Evolutionary conservation across 1,284 basidiomycete genomes (phyloP), one percentile per base, ranked within the genome.

Genomic region (Phellopilus nigrolimitatus): DNA sequence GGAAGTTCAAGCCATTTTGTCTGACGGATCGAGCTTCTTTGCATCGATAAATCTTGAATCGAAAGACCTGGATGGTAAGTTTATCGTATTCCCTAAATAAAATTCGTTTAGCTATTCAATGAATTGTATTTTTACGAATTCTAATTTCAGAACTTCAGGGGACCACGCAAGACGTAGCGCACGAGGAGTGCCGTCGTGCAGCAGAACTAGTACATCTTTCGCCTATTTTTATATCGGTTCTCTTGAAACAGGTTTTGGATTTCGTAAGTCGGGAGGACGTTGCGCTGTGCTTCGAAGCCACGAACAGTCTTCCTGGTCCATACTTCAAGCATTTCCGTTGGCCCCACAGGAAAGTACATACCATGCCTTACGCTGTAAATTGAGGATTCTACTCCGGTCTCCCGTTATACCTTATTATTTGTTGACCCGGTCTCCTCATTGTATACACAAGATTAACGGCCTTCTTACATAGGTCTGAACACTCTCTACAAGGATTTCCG

Each of bases 311-410:
- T 5, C 95, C 95, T 1, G 97, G 95, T 0, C 94, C 95, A 0
- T 99, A 97, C 69, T 95, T 99, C 76, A 99, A 99, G 64, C 78
- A 92, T 62, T 97, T 97, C 76, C 15, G 68, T 97, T 3, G 94
- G 94, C 1, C 88, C 92, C 60, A 84, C 88, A 59, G 82, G 80
- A 76, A 51, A 53, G 71, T n/a, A n/a, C n/a, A n/a, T 59, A n/a
- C 39, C 12, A 9, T 22, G 10, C 22, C 15, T 36, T 31, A 47
- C 9, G 13, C 38, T 22, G 12, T 27, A 4, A 38, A n/a, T n/a
- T 7, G 21, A 38, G 15, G 36, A 38, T 4, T 38, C 5, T 38
- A 17, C 9, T n/a, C 31, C 9, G 31, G n/a, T n/a, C n/a, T n/a
- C n/a, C n/a, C n/a, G n/a, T n/a, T n/a, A n/a, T n/a, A n/a, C n/a